A percentile compares a stretch with the other conserved stretches of the same genome.
Evolutionary conservation across 2,329 filamentous ascomycete genomes (phyloP).

Genomic region (Cytospora schulzeri): DNA sequence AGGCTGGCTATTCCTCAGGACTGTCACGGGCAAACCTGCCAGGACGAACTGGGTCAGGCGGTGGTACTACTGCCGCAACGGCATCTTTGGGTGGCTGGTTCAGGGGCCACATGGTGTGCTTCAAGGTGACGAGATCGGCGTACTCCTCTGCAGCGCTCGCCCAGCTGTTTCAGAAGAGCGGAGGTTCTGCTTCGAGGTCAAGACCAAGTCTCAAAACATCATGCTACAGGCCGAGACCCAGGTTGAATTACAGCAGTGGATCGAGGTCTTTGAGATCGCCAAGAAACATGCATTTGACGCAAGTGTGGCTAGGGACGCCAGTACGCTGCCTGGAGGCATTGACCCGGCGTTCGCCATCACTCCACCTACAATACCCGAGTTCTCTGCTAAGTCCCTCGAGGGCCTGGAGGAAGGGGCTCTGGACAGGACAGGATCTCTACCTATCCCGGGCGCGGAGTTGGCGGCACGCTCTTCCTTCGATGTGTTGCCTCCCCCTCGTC

Average conservation of each 20-base stretch:
- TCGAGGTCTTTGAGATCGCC: conserved; percentile 88
- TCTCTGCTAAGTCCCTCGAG: conserved; percentile 72
- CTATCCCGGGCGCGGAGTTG: conserved; percentile 64
- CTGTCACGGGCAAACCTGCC: conserved; percentile 82
- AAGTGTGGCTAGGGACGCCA: conserved; percentile 56
- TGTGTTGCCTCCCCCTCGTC: conserved; percentile 48
- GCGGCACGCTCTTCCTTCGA: conserved; percentile 73
- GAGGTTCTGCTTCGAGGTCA: conserved; percentile 96
- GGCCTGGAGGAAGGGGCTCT: conserved; percentile 40
- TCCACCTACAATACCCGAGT: conserved; percentile 84
- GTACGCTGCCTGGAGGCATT: conserved; percentile 49
- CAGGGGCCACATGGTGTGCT: conserved; percentile 85
- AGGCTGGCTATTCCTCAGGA: conserved; percentile 87
- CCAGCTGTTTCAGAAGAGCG: conserved; percentile 91
- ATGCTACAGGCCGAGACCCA: conserved; percentile 93
- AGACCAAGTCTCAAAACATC: conserved; percentile 91
- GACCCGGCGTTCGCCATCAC: conserved; percentile 91
- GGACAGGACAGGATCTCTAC: conserved; percentile 67
- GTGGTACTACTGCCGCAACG: conserved; percentile 95
- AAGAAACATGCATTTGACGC: conserved; percentile 90
- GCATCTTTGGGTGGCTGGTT: conserved; percentile 93
- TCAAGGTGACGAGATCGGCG: conserved; percentile 94
- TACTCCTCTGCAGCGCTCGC: conserved; percentile 89
- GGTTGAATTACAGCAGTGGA: conserved; percentile 88
- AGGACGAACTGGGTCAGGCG: conserved; percentile 86